These are phyloP conservation scores for Globisporangium nunn DNA, from an alignment of 352 stramenopile species.

Conservation along the genomic window DNA sequence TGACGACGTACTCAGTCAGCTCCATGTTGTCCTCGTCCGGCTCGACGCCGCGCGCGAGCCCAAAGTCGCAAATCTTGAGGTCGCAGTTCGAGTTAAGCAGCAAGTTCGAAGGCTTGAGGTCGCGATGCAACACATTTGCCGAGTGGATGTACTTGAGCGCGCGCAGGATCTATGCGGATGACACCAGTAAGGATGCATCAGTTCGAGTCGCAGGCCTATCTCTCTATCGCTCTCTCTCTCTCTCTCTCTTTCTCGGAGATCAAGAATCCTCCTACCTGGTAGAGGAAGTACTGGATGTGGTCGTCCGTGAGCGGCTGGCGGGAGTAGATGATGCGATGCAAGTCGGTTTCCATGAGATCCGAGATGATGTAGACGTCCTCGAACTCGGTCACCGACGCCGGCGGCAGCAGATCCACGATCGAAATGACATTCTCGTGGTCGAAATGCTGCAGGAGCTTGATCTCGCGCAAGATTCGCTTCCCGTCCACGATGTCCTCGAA, in stretches of 20 bases:
- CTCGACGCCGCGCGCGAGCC: conserved; percentile 77
- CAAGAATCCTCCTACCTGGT: conserved; percentile 35
- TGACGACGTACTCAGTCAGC: conserved; percentile 88
- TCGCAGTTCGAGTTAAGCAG: conserved; percentile 94
- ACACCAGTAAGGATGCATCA: neutral
- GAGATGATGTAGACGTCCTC: conserved; percentile 98
- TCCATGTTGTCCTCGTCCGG: conserved; percentile 86
- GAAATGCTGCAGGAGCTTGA: conserved; percentile 92
- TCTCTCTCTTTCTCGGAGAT: neutral
- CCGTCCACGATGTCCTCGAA: conserved; percentile 99
- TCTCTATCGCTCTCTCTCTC: no score
- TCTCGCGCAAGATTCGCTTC: conserved; percentile 98
- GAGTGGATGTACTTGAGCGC: conserved; percentile 93
- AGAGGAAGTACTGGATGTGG: conserved; percentile 92
- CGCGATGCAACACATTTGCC: conserved; percentile 92
- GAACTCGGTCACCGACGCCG: conserved; percentile 90
- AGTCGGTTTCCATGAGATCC: conserved; percentile 97
- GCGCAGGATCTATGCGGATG: conserved; percentile 85
- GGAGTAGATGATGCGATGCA: conserved; percentile 98
- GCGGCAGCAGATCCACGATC: conserved; percentile 93
- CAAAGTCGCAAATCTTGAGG: conserved; percentile 60
- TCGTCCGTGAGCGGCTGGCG: conserved; percentile 88
- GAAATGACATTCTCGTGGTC: conserved; percentile 94
- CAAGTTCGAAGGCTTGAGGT: conserved; percentile 97
- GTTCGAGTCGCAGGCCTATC: neutral